These are phyloP conservation scores for Blastocystis sp. DNA, from an alignment of 352 stramenopile species.

Conservation along the genomic window DNA sequence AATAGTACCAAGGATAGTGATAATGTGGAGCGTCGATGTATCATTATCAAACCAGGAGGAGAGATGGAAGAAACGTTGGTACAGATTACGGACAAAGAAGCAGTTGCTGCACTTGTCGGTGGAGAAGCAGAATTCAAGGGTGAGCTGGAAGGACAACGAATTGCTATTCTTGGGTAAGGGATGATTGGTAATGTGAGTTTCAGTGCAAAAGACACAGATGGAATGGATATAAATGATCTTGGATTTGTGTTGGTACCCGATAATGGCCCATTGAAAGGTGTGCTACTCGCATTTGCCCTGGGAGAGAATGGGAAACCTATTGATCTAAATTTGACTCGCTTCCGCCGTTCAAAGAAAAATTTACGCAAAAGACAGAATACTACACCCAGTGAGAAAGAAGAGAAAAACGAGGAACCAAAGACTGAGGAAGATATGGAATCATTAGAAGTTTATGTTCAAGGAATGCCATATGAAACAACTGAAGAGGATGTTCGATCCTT, in stretches of 20 bases:
- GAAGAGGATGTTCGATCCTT: constrained; percentile 85
- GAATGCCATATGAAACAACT: constrained; percentile 86
- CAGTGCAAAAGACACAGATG: constrained; percentile 23
- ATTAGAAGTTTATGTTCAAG: constrained; percentile 84
- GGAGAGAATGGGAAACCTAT: constrained; percentile 60
- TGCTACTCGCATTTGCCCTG: constrained; percentile 11
- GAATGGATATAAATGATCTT: constrained; percentile 48
- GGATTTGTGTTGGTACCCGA: constrained; percentile 31
- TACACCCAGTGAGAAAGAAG: neutral
- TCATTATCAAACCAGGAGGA: constrained; percentile 25
- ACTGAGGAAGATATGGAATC: neutral
- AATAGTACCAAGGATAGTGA: constrained; percentile 19
- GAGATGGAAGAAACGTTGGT: constrained; percentile 46
- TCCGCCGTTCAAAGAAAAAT: neutral
- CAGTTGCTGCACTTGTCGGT: constrained; percentile 11
- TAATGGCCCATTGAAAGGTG: constrained; percentile 24
- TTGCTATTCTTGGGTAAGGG: constrained; percentile 52
- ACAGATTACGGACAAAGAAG: constrained; percentile 36
- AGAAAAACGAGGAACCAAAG: constrained; percentile 36
- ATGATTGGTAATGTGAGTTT: neutral
- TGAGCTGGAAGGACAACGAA: constrained; percentile 40
- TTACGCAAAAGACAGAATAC: constrained; percentile 39
- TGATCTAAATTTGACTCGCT: constrained; percentile 26
- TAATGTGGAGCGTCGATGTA: constrained; percentile 18
- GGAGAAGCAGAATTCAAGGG: constrained; percentile 58